Percentiles rank a stretch among this genome's conserved stretches.
phyloP scores from a whole-genome alignment of 2,329 filamentous ascomycete species.

The Alternaria gansuensis region DNA sequence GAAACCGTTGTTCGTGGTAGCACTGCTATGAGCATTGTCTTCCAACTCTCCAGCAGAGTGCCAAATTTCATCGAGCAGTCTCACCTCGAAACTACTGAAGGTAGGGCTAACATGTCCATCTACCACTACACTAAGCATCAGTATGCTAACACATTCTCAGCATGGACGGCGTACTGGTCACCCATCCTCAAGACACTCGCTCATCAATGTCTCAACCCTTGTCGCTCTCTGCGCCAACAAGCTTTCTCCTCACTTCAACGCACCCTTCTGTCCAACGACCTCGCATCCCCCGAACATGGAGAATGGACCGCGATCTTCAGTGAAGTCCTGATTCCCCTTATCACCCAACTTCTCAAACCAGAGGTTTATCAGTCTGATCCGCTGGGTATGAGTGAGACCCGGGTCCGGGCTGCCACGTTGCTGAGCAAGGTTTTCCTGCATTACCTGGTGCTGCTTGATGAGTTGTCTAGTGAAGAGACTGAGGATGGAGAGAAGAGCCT shows the following conservation, averaged over 20 bases:
- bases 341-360: conserved; percentile 85
- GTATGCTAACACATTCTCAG: conserved; percentile 55
- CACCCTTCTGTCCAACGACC: conserved; percentile 81
- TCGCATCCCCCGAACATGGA: conserved; percentile 82
- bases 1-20: conserved; percentile 79
- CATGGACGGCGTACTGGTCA: conserved; percentile 98
- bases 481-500: conserved; percentile 67
- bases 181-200: conserved; percentile 91
- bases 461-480: conserved; percentile 62
- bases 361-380: conserved; percentile 93
- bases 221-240: conserved; percentile 88
- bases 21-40: conserved; percentile 82
- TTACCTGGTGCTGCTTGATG: conserved; percentile 83
- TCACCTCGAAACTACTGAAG: conserved; percentile 86
- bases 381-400: conserved; percentile 92
- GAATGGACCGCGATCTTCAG: conserved; percentile 96
- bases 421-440: conserved; percentile 96
- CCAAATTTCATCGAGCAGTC: conserved; percentile 90
- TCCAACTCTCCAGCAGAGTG: conserved; percentile 81
- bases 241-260: conserved; percentile 87
- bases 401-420: conserved; percentile 88
- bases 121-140: neutral
- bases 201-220: conserved; percentile 91
- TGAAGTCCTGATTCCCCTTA: conserved; percentile 91
- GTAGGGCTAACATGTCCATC: conserved; percentile 55